A percentile compares a stretch with the other conserved stretches of the same genome.
phyloP scores from a whole-genome alignment of 306 rosid species.

The Dalbergia cultrata region DNA sequence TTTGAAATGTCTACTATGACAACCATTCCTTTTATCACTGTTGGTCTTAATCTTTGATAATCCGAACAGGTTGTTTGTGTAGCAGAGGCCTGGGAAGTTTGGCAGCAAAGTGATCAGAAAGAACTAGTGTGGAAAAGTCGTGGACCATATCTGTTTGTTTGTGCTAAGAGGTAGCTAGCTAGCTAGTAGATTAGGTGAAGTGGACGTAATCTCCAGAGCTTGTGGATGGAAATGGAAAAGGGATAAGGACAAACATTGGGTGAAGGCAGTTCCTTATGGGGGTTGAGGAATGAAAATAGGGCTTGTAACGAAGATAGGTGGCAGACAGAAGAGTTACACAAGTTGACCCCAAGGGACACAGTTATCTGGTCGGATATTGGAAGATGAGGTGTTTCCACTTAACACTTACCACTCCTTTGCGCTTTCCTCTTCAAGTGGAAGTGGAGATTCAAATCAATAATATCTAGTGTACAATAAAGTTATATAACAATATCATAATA shows the following conservation, averaged over 20 bases:
- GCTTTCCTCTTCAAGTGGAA: not conserved
- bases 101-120: not conserved
- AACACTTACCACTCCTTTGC: not conserved
- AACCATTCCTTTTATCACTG: constrained; percentile 17
- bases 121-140: constrained; percentile 3
- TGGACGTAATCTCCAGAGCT: not conserved
- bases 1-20: constrained; percentile 25
- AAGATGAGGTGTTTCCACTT: constrained; percentile 60
- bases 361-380: constrained; percentile 51
- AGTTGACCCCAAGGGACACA: constrained; percentile 52
- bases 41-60: constrained; percentile 8
- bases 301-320: constrained; percentile 36
- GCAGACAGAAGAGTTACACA: constrained; percentile 54
- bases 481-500: too few relatives aligned
- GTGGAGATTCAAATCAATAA: not conserved
- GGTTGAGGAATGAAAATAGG: constrained; percentile 10
- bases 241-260: constrained; percentile 19
- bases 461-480: too few relatives aligned
- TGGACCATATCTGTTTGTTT: constrained; percentile 24
- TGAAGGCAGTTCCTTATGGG: constrained; percentile 2
- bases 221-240: not conserved
- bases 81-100: not conserved
- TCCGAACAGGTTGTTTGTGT: constrained; percentile 5
- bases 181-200: constrained; percentile 11
- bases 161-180: not conserved